Evolutionary conservation across 352 stramenopile genomes (phyloP), one percentile per base, ranked within the genome.

Genomic region (Globisporangium spinosum): DNA sequence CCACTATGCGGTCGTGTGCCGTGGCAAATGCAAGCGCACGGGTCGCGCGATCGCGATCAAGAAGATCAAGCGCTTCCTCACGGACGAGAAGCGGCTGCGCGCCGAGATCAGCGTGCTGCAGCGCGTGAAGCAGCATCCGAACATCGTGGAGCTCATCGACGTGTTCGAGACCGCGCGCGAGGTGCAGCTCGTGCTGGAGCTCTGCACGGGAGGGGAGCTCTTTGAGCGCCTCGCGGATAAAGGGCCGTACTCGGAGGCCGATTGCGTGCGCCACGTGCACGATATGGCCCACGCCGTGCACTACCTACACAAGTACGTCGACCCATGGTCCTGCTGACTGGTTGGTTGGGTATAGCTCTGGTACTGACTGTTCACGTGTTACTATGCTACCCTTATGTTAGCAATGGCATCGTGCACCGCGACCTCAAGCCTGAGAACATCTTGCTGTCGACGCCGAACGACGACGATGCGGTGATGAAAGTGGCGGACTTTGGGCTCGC

Each of bases 361-460:
- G 6, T 17, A 20, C 51, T 57, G 22, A 57, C 10, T 56, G n/a
- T 27, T 29, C 7, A 29, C 5, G 29, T 38, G 22, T 43, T 5
- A 23, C 5, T 64, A 35, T 64, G 12, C 61, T 8, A 1, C 23
- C 38, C 13, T 17, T 34, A 12, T n/a, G 68, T 63, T 65, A 90
- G 78, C 22, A 86, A 89, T 45, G 83, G 84, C 17, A 93, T 94
- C 63, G 77, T 93, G 27, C 88, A 96, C 71, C 80, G 87, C 1
- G 88, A 96, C 61, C 62, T 96, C 8, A 96, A 95, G 63, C 85
- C 87, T 0, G 87, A 94, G 70, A 96, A 95, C 53, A 91, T 95
- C 27, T 32, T 96, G 25, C 68, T 95, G 7, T 93, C 87, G 20
- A 91, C 78, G 0, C 65, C 72, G 0, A 73, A 89, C 34, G 85